Percentiles rank a stretch among this genome's conserved stretches.
Conservation (phyloP, 1,139 yeast species). For the Saccharomycopsis phalli region DNA sequence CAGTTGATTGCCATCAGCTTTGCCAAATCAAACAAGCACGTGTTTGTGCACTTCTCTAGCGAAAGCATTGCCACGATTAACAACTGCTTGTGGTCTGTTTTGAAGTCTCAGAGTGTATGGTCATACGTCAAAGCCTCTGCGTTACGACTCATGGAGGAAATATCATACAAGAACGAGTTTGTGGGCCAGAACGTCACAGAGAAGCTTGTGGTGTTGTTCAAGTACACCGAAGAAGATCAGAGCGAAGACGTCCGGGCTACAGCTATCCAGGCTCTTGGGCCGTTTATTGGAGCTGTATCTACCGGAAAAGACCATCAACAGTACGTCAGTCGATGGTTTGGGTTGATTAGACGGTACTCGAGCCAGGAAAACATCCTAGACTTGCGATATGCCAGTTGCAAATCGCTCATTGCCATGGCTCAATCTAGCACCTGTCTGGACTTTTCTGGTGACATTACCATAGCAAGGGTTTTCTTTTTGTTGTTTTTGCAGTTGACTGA, state of each 20-base stretch:
- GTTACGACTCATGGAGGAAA: slow-evolving; percentile 31
- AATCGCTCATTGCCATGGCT: slow-evolving; percentile 30
- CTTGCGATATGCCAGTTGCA: slow-evolving; percentile 40
- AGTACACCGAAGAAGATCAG: slow-evolving; percentile 24
- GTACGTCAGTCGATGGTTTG: slow-evolving; percentile 27
- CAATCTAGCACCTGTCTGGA: not conserved
- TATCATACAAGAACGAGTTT: slow-evolving; percentile 16
- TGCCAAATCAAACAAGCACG: slow-evolving; percentile 21
- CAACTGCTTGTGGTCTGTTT: slow-evolving; percentile 27
- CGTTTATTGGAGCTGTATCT: slow-evolving; percentile 27
- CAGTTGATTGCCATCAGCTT: slow-evolving; percentile 36
- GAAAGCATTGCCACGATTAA: slow-evolving; percentile 21
- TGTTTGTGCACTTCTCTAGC: slow-evolving; percentile 22
- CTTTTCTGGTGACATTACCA: not conserved
- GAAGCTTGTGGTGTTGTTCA: slow-evolving; percentile 25
- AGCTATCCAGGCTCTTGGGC: slow-evolving; percentile 43
- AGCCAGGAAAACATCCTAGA: slow-evolving; percentile 38
- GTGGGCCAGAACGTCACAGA: slow-evolving; percentile 5
- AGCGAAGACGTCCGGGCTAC: slow-evolving; percentile 42
- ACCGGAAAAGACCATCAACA: slow-evolving; percentile 15
- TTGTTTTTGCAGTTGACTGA: slow-evolving; percentile 42
- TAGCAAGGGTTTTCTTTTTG: slow-evolving; percentile 23
- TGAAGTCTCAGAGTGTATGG: slow-evolving; percentile 29
- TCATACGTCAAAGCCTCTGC: slow-evolving; percentile 37
- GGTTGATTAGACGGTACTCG: slow-evolving; percentile 27